These are phyloP conservation scores for Penicillium lividum DNA, from an alignment of 495 filamentous ascomycete genomes.

Conservation along the genomic window DNA sequence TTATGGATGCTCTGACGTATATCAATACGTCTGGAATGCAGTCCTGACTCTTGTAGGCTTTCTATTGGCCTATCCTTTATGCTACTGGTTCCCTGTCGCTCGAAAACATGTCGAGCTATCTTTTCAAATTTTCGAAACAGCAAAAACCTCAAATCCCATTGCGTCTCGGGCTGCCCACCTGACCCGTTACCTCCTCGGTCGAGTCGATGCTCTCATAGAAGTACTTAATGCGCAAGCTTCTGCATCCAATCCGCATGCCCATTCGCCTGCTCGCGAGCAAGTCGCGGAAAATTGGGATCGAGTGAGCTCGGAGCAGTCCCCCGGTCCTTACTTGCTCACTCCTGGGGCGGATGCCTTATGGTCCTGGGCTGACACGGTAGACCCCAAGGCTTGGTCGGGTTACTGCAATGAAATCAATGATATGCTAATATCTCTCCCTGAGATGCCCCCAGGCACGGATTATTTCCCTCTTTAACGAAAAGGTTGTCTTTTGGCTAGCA, in stretches of 20 bases:
- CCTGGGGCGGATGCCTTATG: neutral
- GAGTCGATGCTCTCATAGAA: constrained; percentile 13
- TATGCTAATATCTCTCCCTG: neutral
- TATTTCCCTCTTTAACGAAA: neutral
- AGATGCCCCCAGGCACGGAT: neutral
- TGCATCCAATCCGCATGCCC: neutral
- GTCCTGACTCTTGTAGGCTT: constrained; percentile 40
- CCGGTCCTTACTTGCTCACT: neutral
- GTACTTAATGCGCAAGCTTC: constrained; percentile 4
- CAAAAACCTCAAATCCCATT: constrained; percentile 3
- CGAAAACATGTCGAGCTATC: constrained; percentile 17
- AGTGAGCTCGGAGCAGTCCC: neutral
- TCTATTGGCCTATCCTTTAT: constrained; percentile 57
- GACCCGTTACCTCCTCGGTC: constrained; percentile 7
- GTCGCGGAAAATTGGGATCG: neutral
- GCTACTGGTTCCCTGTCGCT: constrained; percentile 32
- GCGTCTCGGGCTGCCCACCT: constrained; percentile 4
- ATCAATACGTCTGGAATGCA: constrained; percentile 38
- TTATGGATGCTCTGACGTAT: constrained; percentile 28
- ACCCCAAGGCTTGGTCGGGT: constrained; percentile 1
- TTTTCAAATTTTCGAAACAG: constrained; percentile 19
- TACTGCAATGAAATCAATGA: neutral
- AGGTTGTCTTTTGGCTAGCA: neutral
- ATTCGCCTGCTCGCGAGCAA: neutral
- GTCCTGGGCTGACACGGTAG: constrained; percentile 3